Percentiles rank a stretch among this genome's conserved stretches.
Conservation (phyloP, 176 grass and related monocot genomes). For the Rhynchospora tenuis region DNA sequence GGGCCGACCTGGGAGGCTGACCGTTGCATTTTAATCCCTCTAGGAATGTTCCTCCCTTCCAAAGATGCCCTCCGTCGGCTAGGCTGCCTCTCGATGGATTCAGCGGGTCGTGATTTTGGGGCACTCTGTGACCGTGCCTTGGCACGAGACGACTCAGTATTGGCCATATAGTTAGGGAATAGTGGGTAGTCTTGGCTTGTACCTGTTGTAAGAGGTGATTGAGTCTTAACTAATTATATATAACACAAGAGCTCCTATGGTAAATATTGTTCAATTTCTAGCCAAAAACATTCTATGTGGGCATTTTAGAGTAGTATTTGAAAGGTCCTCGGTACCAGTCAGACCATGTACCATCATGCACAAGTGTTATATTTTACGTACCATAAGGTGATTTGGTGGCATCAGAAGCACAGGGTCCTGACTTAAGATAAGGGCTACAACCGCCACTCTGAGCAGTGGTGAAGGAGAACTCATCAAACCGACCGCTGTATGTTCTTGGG, state of each 20-base stretch:
- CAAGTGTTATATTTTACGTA: neutral
- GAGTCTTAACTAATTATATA: neutral
- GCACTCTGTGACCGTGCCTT: conserved; percentile 72
- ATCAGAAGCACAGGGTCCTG: conserved; percentile 13
- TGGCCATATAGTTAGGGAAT: conserved; percentile 60
- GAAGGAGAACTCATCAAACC: conserved; percentile 47
- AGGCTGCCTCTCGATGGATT: conserved; percentile 41
- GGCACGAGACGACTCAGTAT: conserved; percentile 69
- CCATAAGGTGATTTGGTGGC: conserved; percentile 13
- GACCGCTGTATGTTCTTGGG: conserved; percentile 38
- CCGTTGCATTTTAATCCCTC: conserved; percentile 29
- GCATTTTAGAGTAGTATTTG: neutral
- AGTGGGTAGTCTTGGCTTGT: conserved; percentile 36
- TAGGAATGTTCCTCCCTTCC: conserved; percentile 47
- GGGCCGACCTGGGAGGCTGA: conserved; percentile 39
- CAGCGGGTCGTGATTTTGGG: conserved; percentile 43
- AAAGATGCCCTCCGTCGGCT: conserved; percentile 40
- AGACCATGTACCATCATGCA: neutral
- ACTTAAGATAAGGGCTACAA: conserved; percentile 9
- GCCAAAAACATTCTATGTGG: neutral
- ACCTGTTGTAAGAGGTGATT: neutral
- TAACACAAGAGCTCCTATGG: neutral
- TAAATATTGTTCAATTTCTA: neutral
- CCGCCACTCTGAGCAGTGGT: conserved; percentile 30
- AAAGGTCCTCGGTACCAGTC: neutral